Evolutionary conservation across 495 filamentous ascomycete species (phyloP).

Genomic region (Pyrenula massariospora): DNA sequence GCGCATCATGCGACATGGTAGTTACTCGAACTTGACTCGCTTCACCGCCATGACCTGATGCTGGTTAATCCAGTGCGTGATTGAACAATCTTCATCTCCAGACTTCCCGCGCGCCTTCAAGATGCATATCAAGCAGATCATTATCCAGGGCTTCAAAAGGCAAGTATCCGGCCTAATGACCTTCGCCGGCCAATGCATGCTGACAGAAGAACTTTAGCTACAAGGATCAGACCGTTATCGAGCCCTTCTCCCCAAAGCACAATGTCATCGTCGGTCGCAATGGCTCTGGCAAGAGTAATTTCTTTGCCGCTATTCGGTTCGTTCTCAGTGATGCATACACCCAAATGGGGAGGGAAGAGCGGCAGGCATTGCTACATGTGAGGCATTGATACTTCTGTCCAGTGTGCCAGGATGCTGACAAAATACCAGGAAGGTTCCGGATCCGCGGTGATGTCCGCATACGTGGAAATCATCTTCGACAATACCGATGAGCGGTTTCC

Average conservation of each 20-base stretch:
- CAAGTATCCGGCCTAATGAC: conserved; percentile 22
- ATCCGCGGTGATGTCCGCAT: conserved; percentile 96
- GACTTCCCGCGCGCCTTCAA: too few relatives aligned
- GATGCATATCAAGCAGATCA: conserved; percentile 99
- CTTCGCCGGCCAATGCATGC: neutral
- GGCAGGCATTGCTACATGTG: conserved; percentile 82
- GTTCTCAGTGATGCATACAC: conserved; percentile 97
- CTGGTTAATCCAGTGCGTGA: too few relatives aligned
- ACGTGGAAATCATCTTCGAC: conserved; percentile 98
- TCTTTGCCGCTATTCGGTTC: conserved; percentile 98
- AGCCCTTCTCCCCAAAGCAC: conserved; percentile 93
- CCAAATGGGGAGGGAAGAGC: conserved; percentile 91
- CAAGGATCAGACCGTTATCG: conserved; percentile 97
- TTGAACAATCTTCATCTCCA: too few relatives aligned
- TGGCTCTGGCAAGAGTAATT: conserved; percentile 98
- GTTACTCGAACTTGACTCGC: too few relatives aligned
- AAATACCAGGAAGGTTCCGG: conserved; percentile 70
- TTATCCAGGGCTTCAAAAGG: conserved; percentile 99
- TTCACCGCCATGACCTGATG: too few relatives aligned
- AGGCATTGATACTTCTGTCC: conserved; percentile 5
- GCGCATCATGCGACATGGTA: too few relatives aligned
- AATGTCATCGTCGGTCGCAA: conserved; percentile 99
- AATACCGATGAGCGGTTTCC: conserved; percentile 94
- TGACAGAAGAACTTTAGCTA: conserved; percentile 48
- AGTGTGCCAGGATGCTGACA: conserved; percentile 9